Evolutionary conservation across 345 rosid species (phyloP).

Genomic region (Pistacia vera): DNA sequence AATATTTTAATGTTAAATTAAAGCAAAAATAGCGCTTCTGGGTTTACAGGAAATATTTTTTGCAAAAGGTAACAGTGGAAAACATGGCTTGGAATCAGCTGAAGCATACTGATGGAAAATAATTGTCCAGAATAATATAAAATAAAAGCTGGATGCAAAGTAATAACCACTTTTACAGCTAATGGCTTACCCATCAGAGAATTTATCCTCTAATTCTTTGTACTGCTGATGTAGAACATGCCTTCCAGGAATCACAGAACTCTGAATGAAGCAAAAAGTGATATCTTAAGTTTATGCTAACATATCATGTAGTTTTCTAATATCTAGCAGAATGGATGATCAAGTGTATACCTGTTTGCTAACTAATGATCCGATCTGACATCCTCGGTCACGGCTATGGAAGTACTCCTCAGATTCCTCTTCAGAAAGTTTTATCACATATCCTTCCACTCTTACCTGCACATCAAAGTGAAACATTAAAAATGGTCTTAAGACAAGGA

Average conservation of each 20-base stretch:
- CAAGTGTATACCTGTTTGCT: constrained; percentile 72
- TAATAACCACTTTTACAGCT: constrained; percentile 4
- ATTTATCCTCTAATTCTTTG: constrained; percentile 63
- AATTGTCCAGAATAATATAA: not conserved
- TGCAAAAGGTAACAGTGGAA: not conserved
- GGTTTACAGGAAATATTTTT: not conserved
- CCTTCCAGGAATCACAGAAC: constrained; percentile 74
- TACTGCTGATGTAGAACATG: constrained; percentile 65
- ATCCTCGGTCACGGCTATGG: constrained; percentile 92
- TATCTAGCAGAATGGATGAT: constrained; percentile 11
- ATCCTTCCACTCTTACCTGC: constrained; percentile 92
- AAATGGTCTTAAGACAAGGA: not conserved
- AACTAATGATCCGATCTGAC: constrained; percentile 93
- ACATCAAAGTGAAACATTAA: constrained; percentile 22
- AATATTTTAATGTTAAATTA: not conserved
- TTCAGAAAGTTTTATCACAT: constrained; percentile 71
- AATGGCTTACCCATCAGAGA: constrained; percentile 64
- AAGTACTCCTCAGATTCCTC: constrained; percentile 84
- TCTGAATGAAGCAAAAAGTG: constrained; percentile 45
- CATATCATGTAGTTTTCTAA: not conserved
- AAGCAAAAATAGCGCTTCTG: not conserved
- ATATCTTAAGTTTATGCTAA: not conserved
- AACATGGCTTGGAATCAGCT: not conserved
- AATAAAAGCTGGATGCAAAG: not conserved
- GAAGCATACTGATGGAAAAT: not conserved